phyloP scores from a whole-genome alignment of 1,284 basidiomycete genomes.

The Sutorius eximius region DNA sequence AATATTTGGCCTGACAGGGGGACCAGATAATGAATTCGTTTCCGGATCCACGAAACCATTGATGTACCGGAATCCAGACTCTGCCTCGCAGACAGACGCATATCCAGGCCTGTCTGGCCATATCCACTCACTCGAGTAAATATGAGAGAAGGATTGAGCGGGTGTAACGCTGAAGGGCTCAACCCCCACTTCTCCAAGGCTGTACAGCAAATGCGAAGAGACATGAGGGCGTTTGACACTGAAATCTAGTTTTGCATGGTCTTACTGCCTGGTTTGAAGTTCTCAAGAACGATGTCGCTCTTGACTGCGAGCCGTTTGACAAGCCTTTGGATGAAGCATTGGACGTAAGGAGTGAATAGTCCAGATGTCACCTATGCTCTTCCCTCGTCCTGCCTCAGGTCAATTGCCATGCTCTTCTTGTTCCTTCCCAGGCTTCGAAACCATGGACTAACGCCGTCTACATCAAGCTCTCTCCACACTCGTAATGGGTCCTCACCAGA shows the following conservation, averaged over 20 bases:
- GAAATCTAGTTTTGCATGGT: background rate
- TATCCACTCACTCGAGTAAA: conserved; percentile 74
- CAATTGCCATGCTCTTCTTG: conserved; percentile 71
- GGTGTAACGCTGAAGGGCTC: conserved; percentile 55
- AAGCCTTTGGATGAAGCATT: conserved; percentile 41
- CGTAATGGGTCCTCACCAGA: conserved; percentile 63
- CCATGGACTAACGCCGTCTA: conserved; percentile 68
- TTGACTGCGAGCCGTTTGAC: conserved; percentile 60
- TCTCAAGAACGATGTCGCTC: conserved; percentile 66
- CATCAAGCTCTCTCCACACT: conserved; percentile 67
- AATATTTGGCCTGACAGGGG: conserved; percentile 68
- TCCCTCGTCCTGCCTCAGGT: conserved; percentile 61
- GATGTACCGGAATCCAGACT: conserved; percentile 70
- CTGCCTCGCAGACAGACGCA: conserved; percentile 72
- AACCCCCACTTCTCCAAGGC: conserved; percentile 70
- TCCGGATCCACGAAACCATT: conserved; percentile 60
- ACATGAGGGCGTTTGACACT: conserved; percentile 1
- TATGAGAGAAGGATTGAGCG: conserved; percentile 61
- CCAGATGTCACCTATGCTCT: conserved; percentile 45
- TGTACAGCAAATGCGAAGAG: conserved; percentile 21
- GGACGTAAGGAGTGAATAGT: background rate
- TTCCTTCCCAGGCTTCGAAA: conserved; percentile 68
- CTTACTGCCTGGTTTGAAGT: conserved; percentile 73
- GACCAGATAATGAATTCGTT: conserved; percentile 53
- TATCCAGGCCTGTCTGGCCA: conserved; percentile 70